Conservation (phyloP, 2,329 filamentous ascomycete species). For the Aspergillus felis region DNA sequence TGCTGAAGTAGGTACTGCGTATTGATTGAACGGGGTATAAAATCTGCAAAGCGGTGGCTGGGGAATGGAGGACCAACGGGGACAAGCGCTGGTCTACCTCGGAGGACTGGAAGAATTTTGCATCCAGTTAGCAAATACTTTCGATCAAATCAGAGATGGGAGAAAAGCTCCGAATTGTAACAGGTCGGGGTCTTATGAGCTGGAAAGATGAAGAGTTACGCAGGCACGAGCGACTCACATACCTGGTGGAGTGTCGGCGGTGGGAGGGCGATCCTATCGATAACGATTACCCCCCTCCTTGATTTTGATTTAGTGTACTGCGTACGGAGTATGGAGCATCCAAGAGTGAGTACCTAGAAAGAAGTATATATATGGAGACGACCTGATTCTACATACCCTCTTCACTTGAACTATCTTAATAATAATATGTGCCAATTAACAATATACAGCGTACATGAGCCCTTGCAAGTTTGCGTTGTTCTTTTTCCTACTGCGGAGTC, state of each 20-base stretch:
- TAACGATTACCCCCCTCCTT: slow-evolving; percentile 28
- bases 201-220: slow-evolving; percentile 15
- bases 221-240: slow-evolving; percentile 26
- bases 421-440: not conserved
- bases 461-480: not conserved
- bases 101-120: not conserved
- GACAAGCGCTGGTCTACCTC: not conserved
- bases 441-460: not conserved
- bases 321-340: not conserved
- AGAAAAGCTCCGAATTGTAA: slow-evolving; percentile 2
- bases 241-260: slow-evolving; percentile 4
- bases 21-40: not conserved
- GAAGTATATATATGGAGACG: not conserved
- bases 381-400: not conserved
- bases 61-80: slow-evolving; percentile 13
- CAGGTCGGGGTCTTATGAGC: slow-evolving; percentile 3
- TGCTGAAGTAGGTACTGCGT: not conserved
- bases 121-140: not conserved
- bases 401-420: not conserved
- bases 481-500: not conserved
- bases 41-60: slow-evolving; percentile 19
- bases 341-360: not conserved
- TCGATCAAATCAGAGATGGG: slow-evolving; percentile 5
- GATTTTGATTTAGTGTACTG: not conserved
- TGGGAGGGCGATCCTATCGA: slow-evolving; percentile 26